A percentile compares a stretch with the other conserved stretches of the same genome.
phyloP scores from a whole-genome alignment of 257 asterid genomes.

The Solanum clarkiae region DNA sequence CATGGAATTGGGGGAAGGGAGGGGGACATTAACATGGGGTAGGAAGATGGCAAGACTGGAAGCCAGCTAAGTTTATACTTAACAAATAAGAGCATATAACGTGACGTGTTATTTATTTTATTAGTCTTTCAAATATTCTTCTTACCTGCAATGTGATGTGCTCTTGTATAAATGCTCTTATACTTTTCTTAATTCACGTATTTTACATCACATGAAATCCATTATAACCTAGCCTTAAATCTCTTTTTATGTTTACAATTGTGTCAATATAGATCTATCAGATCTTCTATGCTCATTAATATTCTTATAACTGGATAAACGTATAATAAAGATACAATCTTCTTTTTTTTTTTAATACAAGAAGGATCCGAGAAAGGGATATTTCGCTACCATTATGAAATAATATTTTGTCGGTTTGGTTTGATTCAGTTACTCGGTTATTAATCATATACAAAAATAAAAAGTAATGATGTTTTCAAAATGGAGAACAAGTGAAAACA shows the following conservation, averaged over 20 bases:
- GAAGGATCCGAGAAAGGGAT: background rate
- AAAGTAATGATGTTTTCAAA: too few relatives aligned
- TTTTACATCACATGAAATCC: background rate
- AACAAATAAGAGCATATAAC: conserved; percentile 23
- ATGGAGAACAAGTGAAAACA: too few relatives aligned
- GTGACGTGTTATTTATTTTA: conserved; percentile 35
- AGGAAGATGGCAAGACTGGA: conserved; percentile 50
- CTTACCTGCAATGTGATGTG: conserved; percentile 27
- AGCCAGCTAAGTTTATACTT: conserved; percentile 58
- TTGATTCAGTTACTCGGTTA: too few relatives aligned
- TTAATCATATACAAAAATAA: too few relatives aligned
- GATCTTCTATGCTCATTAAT: background rate
- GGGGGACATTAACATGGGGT: conserved; percentile 22
- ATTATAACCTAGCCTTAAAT: background rate
- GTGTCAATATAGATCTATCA: background rate
- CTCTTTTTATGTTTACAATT: background rate
- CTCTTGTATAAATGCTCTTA: background rate
- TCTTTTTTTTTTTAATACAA: background rate
- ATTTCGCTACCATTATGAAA: background rate
- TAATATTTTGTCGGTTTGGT: background rate
- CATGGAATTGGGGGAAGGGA: conserved; percentile 25
- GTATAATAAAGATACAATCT: background rate
- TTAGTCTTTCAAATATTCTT: conserved; percentile 8
- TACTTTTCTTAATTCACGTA: background rate
- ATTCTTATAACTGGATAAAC: background rate